Conservation (phyloP, 352 stramenopile genomes). For the Globisporangium ultimum region DNA sequence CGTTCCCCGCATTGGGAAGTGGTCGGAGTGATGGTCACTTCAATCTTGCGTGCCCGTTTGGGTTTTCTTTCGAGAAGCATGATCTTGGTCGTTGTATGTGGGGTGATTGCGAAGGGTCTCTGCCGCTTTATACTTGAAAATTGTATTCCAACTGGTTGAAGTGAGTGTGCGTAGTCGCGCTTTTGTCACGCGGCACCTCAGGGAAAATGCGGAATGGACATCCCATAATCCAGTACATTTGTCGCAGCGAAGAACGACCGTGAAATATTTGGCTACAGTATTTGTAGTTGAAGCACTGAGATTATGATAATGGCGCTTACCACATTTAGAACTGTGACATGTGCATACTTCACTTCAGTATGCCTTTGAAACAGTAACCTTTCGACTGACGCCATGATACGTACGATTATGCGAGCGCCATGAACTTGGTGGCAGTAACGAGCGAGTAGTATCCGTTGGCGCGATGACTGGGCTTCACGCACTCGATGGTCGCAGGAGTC, state of each 20-base stretch:
- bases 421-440: background rate
- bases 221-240: too few relatives aligned
- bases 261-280: background rate
- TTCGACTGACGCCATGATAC: background rate
- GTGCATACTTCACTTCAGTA: constrained; percentile 1
- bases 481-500: background rate
- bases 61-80: too few relatives aligned
- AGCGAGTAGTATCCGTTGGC: constrained; percentile 2
- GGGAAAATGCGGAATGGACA: too few relatives aligned
- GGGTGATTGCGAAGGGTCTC: too few relatives aligned
- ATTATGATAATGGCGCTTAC: background rate
- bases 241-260: too few relatives aligned
- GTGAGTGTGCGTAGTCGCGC: too few relatives aligned
- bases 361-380: too few relatives aligned
- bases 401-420: background rate
- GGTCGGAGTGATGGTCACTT: constrained; percentile 6
- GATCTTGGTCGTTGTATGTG: too few relatives aligned
- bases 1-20: too few relatives aligned
- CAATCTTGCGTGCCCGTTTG: background rate
- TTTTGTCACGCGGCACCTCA: too few relatives aligned
- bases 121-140: too few relatives aligned
- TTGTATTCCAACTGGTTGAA: too few relatives aligned
- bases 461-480: background rate
- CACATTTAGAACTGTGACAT: constrained; percentile 4
- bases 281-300: background rate